These are phyloP conservation scores for Solanum gracilifrons DNA, from an alignment of 257 asterid genomes.

Conservation along the genomic window DNA sequence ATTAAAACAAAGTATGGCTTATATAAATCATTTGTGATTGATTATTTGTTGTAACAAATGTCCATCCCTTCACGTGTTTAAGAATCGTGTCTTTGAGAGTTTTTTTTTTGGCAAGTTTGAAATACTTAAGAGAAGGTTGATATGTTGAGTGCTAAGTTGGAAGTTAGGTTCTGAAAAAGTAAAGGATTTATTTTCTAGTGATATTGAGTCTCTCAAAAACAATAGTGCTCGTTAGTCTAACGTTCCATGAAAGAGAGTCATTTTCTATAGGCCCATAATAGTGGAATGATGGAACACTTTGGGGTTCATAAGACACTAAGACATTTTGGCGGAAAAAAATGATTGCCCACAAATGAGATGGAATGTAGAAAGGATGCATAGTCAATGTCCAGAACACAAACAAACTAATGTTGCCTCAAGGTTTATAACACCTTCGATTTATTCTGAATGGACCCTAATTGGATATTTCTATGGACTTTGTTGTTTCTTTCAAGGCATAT, in stretches of 20 bases:
- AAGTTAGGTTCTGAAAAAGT: too few relatives aligned
- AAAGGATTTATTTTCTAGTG: too few relatives aligned
- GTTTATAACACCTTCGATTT: not conserved
- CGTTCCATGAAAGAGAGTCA: not conserved
- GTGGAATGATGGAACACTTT: not conserved
- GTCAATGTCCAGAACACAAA: not conserved
- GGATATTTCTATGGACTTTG: not conserved
- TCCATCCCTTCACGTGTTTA: not conserved
- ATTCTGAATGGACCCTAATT: not conserved
- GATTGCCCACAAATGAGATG: not conserved
- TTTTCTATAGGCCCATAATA: not conserved
- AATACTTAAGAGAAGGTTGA: not conserved
- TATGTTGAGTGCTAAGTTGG: too few relatives aligned
- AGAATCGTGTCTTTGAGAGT: not conserved
- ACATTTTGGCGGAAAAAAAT: not conserved
- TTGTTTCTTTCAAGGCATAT: not conserved
- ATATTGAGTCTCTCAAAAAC: too few relatives aligned
- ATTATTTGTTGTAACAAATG: not conserved
- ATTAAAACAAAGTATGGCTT: not conserved
- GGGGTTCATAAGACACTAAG: not conserved
- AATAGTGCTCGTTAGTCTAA: too few relatives aligned
- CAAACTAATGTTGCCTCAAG: not conserved
- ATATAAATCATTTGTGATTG: not conserved
- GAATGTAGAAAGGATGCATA: not conserved
- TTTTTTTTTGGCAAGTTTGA: not conserved